These are phyloP conservation scores for Pseudopyrenochaeta lycopersici DNA, from an alignment of 2,329 filamentous ascomycete genomes.

Conservation along the genomic window DNA sequence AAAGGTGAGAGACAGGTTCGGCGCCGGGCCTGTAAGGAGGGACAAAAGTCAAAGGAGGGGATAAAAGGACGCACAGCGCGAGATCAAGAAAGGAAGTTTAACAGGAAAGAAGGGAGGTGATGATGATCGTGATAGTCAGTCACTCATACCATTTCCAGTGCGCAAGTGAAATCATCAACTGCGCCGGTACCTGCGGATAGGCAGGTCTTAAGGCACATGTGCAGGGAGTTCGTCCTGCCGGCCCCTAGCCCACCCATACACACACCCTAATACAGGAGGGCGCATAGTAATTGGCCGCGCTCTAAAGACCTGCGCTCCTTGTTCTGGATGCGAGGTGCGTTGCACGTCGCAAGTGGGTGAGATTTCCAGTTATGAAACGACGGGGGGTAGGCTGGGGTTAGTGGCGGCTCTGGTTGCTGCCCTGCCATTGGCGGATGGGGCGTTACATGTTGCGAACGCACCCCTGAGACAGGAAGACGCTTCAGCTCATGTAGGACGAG, in stretches of 20 bases:
- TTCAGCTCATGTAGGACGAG: conserved; percentile 27
- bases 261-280: not conserved
- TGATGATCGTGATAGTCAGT: conserved; percentile 38
- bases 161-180: conserved; percentile 5
- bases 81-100: conserved; percentile 19
- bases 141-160: conserved; percentile 33
- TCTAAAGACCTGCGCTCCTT: conserved; percentile 18
- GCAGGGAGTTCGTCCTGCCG: conserved; percentile 17
- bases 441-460: conserved; percentile 20
- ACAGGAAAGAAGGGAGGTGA: conserved; percentile 18
- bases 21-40: conserved; percentile 45
- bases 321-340: conserved; percentile 16
- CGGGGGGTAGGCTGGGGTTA: conserved; percentile 15
- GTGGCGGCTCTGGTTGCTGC: conserved; percentile 7
- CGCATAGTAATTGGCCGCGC: conserved; percentile 21
- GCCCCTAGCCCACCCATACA: not conserved
- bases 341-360: conserved; percentile 25
- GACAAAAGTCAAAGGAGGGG: conserved; percentile 18
- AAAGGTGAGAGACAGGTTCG: conserved; percentile 17
- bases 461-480: conserved; percentile 29
- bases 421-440: conserved; percentile 20
- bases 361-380: conserved; percentile 31
- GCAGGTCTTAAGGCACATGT: conserved; percentile 35
- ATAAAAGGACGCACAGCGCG: conserved; percentile 39
- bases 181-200: conserved; percentile 10